These are phyloP conservation scores for Physcia stellaris DNA, from an alignment of 495 filamentous ascomycete genomes.

Conservation along the genomic window DNA sequence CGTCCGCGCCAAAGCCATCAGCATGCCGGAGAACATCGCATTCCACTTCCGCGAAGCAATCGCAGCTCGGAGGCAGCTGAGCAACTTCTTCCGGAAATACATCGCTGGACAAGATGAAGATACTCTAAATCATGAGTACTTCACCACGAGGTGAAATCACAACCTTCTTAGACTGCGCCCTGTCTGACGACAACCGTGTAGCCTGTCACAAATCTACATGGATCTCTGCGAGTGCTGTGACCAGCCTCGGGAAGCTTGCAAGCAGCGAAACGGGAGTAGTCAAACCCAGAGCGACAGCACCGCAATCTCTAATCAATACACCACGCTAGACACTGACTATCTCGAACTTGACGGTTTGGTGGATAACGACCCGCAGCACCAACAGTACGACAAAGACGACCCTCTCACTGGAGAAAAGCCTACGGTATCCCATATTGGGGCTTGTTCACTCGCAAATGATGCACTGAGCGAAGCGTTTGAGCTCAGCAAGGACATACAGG, in stretches of 20 bases:
- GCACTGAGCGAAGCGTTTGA: constrained; percentile 11
- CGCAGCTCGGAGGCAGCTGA: constrained; percentile 12
- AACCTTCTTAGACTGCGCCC: not conserved
- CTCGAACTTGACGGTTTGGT: too few species aligned
- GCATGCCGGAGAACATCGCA: constrained; percentile 15
- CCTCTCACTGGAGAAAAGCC: too few species aligned
- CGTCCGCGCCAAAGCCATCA: constrained; percentile 10
- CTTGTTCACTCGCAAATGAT: too few species aligned
- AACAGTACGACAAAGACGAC: too few species aligned
- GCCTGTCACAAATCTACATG: constrained; percentile 13
- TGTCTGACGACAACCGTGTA: constrained; percentile 1
- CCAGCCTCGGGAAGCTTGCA: constrained; percentile 7
- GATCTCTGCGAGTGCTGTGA: constrained; percentile 13
- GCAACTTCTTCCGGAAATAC: constrained; percentile 14
- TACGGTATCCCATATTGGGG: too few species aligned
- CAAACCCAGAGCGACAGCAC: too few species aligned
- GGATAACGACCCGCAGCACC: too few species aligned
- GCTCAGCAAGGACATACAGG: constrained; percentile 8
- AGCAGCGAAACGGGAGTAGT: not conserved
- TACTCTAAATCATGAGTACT: constrained; percentile 15
- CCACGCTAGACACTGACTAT: too few species aligned
- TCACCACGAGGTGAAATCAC: constrained; percentile 14
- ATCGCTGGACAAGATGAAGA: not conserved
- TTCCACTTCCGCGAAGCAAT: constrained; percentile 18
- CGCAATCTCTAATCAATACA: too few species aligned